Conservation (phyloP, 2,329 filamentous ascomycete genomes). For the Talaromyces sp. region DNA sequence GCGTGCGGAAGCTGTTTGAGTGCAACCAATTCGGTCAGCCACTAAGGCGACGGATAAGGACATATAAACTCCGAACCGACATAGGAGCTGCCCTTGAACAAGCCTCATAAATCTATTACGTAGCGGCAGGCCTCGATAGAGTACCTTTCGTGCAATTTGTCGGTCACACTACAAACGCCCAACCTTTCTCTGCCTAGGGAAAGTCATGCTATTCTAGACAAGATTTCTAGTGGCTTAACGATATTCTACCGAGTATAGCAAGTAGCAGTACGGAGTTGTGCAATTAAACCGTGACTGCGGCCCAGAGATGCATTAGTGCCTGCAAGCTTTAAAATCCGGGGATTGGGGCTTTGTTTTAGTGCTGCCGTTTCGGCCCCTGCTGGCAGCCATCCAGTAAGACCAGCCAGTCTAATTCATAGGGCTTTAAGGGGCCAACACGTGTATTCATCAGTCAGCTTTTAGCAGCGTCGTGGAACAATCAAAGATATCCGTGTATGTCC, state of each 20-base stretch:
- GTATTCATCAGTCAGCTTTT: not conserved
- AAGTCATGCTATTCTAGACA: not conserved
- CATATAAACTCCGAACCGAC: constrained; percentile 10
- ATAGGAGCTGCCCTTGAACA: not conserved
- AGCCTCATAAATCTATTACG: not conserved
- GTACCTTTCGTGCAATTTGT: not conserved
- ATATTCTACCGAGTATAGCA: not conserved
- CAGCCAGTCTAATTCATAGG: not conserved
- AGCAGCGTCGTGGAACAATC: not conserved
- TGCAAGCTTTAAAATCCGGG: not conserved
- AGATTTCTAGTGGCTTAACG: not conserved
- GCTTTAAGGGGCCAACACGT: not conserved
- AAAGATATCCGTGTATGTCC: not conserved
- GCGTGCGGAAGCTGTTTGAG: not conserved
- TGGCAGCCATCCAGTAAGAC: not conserved
- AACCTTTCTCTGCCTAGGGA: not conserved
- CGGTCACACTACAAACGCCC: not conserved
- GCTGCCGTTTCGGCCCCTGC: not conserved
- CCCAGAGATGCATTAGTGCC: not conserved
- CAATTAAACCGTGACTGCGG: not conserved
- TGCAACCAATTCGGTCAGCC: not conserved
- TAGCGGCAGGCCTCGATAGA: not conserved
- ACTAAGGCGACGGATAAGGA: not conserved
- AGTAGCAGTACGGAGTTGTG: not conserved
- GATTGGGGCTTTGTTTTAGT: not conserved